Conservation (phyloP, 495 filamentous ascomycete genomes). For the Hypoxylon fragiforme region DNA sequence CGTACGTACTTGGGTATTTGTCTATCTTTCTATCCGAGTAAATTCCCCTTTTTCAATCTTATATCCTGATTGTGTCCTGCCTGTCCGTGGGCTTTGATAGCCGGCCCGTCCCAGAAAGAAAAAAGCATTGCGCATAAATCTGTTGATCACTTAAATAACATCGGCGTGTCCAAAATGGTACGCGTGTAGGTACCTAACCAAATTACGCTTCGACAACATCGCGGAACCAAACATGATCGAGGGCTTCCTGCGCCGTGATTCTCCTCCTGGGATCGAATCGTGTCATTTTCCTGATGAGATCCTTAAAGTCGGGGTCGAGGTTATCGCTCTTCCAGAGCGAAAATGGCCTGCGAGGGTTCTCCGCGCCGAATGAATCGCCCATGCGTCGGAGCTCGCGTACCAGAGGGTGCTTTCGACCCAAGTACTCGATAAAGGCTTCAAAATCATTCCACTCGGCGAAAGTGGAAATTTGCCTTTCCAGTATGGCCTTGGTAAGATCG, state of each 20-base stretch:
- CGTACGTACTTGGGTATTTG: no score
- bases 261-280: slow-evolving; percentile 41
- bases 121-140: no score
- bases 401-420: slow-evolving; percentile 47
- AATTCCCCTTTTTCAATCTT: no score
- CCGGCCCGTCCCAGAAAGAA: no score
- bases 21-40: no score
- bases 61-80: no score
- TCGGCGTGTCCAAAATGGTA: neutral
- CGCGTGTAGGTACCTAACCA: neutral
- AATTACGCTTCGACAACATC: slow-evolving; percentile 28
- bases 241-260: slow-evolving; percentile 39
- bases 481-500: slow-evolving; percentile 50
- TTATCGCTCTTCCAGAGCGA: slow-evolving; percentile 40
- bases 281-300: slow-evolving; percentile 43
- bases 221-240: slow-evolving; percentile 40
- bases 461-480: slow-evolving; percentile 52
- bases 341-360: slow-evolving; percentile 43
- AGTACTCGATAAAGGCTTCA: slow-evolving; percentile 38
- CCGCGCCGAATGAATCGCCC: slow-evolving; percentile 40
- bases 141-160: no score
- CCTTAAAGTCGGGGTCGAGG: slow-evolving; percentile 45
- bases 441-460: slow-evolving; percentile 50
- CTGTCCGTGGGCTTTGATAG: no score
- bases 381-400: slow-evolving; percentile 30